Percentiles rank a stretch among this genome's conserved stretches.
Evolutionary conservation across 768 basidiomycete species (phyloP).

Genomic region (Mycena amicta): DNA sequence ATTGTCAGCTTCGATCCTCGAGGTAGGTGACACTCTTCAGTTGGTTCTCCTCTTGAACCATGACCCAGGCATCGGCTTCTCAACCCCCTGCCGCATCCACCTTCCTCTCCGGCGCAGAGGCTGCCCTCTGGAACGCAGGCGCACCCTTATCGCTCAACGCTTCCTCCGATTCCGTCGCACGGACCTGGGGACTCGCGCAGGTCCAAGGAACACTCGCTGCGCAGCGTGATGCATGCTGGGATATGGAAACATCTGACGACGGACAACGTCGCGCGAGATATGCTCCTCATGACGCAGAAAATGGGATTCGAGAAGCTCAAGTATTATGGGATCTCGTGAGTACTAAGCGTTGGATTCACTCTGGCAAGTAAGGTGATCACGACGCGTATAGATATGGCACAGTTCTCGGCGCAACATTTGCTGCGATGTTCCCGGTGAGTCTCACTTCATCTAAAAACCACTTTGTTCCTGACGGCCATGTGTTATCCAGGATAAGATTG

Average conservation of each 20-base stretch:
- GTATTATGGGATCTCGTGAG: slow-evolving; percentile 13
- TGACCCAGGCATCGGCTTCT: background rate
- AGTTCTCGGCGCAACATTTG: slow-evolving; percentile 22
- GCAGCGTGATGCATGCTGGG: slow-evolving; percentile 1
- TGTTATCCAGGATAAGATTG: slow-evolving; percentile 14
- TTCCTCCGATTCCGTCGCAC: slow-evolving; percentile 1
- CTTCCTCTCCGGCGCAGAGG: slow-evolving; percentile 6
- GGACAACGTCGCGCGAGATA: slow-evolving; percentile 13
- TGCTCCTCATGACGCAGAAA: slow-evolving; percentile 11
- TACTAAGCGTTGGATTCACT: too few species aligned
- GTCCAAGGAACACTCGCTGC: background rate
- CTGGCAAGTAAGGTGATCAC: too few species aligned
- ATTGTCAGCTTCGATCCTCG: slow-evolving; percentile 32
- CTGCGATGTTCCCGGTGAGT: slow-evolving; percentile 21
- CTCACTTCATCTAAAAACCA: too few species aligned
- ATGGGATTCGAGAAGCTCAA: slow-evolving; percentile 11
- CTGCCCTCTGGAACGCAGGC: slow-evolving; percentile 1
- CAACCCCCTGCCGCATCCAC: slow-evolving; percentile 13
- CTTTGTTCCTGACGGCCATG: too few species aligned
- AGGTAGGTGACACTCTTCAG: too few species aligned
- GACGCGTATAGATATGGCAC: slow-evolving; percentile 22
- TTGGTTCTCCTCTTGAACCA: background rate
- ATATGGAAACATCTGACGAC: background rate
- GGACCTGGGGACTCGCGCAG: background rate
- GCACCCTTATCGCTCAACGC: background rate